These are phyloP conservation scores for Darksidea phi DNA, from an alignment of 495 filamentous ascomycete genomes.

Conservation along the genomic window DNA sequence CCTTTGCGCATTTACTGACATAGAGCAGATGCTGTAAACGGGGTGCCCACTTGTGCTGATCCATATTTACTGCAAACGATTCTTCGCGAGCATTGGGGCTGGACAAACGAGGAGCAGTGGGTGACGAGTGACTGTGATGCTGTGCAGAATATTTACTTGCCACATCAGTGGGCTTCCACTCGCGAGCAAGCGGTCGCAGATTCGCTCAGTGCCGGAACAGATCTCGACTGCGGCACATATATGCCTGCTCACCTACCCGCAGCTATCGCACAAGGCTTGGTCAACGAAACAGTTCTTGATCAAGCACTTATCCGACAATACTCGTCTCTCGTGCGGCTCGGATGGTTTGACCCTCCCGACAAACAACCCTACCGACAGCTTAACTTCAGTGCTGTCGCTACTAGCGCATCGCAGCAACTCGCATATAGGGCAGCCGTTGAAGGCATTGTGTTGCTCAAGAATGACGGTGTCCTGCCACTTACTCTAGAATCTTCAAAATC, in stretches of 20 bases:
- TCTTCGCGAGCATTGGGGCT: conserved; percentile 55
- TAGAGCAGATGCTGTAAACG: conserved; percentile 53
- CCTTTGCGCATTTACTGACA: conserved; percentile 3
- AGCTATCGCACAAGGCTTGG: conserved; percentile 50
- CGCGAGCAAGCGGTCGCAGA: conserved; percentile 52
- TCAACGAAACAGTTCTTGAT: conserved; percentile 53
- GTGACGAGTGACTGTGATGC: conserved; percentile 61
- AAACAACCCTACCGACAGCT: conserved; percentile 51
- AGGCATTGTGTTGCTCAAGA: conserved; percentile 62
- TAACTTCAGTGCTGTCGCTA: conserved; percentile 53
- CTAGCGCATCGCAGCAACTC: conserved; percentile 53
- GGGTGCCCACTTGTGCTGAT: conserved; percentile 57
- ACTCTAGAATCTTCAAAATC: conserved; percentile 42
- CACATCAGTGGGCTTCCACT: conserved; percentile 54
- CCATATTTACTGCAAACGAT: conserved; percentile 58
- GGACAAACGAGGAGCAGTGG: conserved; percentile 53
- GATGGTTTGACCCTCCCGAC: conserved; percentile 58
- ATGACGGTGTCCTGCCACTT: conserved; percentile 57
- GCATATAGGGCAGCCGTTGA: conserved; percentile 59
- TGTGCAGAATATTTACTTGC: conserved; percentile 56
- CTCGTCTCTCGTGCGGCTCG: conserved; percentile 54
- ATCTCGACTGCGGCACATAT: conserved; percentile 61
- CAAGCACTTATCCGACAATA: conserved; percentile 57
- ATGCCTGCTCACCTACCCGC: conserved; percentile 53
- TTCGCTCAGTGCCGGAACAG: conserved; percentile 59